Conservation (phyloP, 768 basidiomycete species). For the Trametes meyenii region DNA sequence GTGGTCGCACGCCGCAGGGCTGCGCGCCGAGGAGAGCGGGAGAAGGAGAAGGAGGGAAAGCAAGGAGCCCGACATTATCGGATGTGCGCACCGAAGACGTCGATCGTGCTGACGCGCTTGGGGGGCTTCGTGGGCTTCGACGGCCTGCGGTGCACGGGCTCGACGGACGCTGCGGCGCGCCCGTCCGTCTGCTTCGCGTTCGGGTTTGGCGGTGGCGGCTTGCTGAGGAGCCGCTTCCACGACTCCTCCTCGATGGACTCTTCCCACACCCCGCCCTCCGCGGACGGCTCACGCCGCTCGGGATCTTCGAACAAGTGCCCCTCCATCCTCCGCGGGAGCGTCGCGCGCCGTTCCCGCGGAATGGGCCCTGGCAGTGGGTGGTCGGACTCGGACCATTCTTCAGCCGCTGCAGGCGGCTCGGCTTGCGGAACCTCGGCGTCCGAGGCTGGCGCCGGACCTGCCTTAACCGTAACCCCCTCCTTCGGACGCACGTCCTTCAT, state of each 20-base stretch:
- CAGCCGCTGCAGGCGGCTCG: background rate
- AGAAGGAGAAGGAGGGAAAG: background rate
- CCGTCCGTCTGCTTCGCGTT: background rate
- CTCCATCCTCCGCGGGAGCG: slow-evolving; percentile 13
- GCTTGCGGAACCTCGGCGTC: background rate
- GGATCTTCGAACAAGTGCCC: slow-evolving; percentile 15
- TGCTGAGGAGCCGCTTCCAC: slow-evolving; percentile 16
- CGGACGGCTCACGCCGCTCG: background rate
- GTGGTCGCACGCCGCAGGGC: no score
- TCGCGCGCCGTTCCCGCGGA: background rate
- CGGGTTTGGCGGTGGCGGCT: background rate
- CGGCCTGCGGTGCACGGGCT: background rate
- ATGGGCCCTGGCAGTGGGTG: background rate
- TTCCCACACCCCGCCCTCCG: slow-evolving; percentile 23
- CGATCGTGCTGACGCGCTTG: slow-evolving; percentile 13
- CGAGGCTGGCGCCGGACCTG: background rate
- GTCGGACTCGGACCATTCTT: background rate
- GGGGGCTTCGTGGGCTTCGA: background rate
- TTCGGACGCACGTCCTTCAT: slow-evolving; percentile 21
- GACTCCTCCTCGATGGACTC: slow-evolving; percentile 18
- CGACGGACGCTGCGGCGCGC: background rate
- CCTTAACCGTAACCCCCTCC: background rate
- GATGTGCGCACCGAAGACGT: slow-evolving; percentile 4
- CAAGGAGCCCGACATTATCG: background rate
- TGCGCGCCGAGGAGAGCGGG: background rate